Percentiles rank a stretch among this genome's conserved stretches.
phyloP scores from a whole-genome alignment of 805 yeast species.

The Barnettozyma populi region DNA sequence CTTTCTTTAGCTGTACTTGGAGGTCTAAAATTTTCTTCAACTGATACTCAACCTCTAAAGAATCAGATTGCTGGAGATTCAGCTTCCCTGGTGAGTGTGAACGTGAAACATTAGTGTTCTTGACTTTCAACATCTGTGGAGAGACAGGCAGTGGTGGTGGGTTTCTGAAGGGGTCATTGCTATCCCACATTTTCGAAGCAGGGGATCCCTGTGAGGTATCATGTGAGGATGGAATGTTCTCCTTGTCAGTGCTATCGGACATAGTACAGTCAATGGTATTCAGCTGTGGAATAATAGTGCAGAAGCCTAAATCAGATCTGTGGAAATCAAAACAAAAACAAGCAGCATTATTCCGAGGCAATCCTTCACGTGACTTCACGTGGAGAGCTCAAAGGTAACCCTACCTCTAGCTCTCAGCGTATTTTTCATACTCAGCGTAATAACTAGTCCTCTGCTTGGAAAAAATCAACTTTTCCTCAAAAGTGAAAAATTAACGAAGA shows the following conservation, averaged over 20 bases:
- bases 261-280: neutral
- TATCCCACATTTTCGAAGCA: slow-evolving; percentile 30
- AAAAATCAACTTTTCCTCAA: slow-evolving; percentile 1
- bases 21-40: slow-evolving; percentile 25
- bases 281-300: neutral
- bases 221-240: slow-evolving; percentile 15
- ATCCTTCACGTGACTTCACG: neutral
- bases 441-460: slow-evolving; percentile 3
- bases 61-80: slow-evolving; percentile 15
- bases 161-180: slow-evolving; percentile 34
- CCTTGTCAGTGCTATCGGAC: slow-evolving; percentile 8
- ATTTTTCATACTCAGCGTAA: slow-evolving; percentile 1
- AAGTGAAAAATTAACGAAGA: slow-evolving; percentile 9
- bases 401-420: neutral
- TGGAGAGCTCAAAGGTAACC: neutral
- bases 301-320: neutral
- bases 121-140: slow-evolving; percentile 31
- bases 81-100: slow-evolving; percentile 22
- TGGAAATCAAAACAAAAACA: slow-evolving; percentile 8
- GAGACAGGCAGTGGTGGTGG: slow-evolving; percentile 38
- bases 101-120: slow-evolving; percentile 15
- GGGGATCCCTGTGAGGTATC: slow-evolving; percentile 11
- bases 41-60: slow-evolving; percentile 23
- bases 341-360: neutral
- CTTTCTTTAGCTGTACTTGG: slow-evolving; percentile 26